These are phyloP conservation scores for Sarcodon aspratus DNA, from an alignment of 768 basidiomycete genomes.

Conservation along the genomic window DNA sequence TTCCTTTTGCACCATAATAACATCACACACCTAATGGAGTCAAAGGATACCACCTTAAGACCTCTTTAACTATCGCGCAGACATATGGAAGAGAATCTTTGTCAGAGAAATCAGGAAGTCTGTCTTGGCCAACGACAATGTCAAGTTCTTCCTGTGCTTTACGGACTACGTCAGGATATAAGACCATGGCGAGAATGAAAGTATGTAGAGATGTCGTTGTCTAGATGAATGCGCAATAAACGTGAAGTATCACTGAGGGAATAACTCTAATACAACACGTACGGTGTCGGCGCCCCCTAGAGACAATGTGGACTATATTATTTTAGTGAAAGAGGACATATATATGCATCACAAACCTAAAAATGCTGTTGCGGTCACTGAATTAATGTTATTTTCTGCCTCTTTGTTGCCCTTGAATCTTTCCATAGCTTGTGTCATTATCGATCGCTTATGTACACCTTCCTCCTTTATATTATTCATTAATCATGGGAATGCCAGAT, in stretches of 20 bases:
- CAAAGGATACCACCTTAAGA: slow-evolving; percentile 11
- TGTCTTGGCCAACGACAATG: slow-evolving; percentile 10
- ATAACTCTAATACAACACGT: not conserved
- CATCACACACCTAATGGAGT: slow-evolving; percentile 2
- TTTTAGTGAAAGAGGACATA: not conserved
- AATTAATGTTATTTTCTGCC: not conserved
- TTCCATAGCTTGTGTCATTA: not conserved
- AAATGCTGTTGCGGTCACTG: not conserved
- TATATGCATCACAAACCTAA: not conserved
- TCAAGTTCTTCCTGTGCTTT: slow-evolving; percentile 17
- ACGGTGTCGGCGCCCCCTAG: not conserved
- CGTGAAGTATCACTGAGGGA: not conserved
- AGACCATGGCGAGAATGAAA: slow-evolving; percentile 13
- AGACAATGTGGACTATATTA: not conserved
- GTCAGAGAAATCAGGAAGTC: slow-evolving; percentile 16
- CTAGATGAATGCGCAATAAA: not conserved
- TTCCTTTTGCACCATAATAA: no score
- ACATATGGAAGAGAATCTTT: slow-evolving; percentile 11
- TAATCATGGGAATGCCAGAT: not conserved
- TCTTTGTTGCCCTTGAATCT: not conserved
- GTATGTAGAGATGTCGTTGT: slow-evolving; percentile 8
- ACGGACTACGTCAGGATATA: slow-evolving; percentile 9
- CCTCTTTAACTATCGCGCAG: slow-evolving; percentile 11
- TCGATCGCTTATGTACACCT: no score
- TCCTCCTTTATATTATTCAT: no score